Evolutionary conservation across 2,329 filamentous ascomycete species (phyloP), one percentile per base, ranked within the genome.

Genomic region (Trichoderma guizhouense): DNA sequence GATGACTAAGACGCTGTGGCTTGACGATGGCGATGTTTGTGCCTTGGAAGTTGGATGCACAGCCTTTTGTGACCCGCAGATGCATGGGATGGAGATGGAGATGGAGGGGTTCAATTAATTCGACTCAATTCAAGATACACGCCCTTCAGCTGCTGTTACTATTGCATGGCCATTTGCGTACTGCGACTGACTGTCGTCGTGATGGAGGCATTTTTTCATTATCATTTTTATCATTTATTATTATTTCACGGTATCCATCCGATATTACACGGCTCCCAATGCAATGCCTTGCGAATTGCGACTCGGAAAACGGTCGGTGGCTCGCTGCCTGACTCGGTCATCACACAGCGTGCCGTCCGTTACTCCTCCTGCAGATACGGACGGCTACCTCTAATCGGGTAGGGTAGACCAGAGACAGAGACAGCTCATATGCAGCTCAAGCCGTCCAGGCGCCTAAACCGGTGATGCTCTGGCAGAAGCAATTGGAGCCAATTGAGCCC

Each of bases 1-100:
- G 69, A 39, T 71, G 69, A 71, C 69, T 67, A 71, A 71, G 69
- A 28, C 34, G 12, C 6, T 71, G 69, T 71, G 69, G 69, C 69
- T 71, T 71, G 69, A 71, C 57, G 69, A 58, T 51, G 62, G 55
- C 67, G 39, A 60, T 39, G 28, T 62, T 34, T 66, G 30, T 67
- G 69, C 69, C 69, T 66, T 66, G 69, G 43, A 55, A 43, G 55
- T 66, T 66, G 69, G 32, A 55, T 32, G 55, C 69, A 61, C 53
- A 55, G 69, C 55, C 55, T 32, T 43, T 43, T 70, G 60, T 63
- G 66, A 39, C 66, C 55, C 57, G 39, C 39, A 39, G 11, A 4
- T 39, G 34, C 32, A 36, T 43, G 39, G 32, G 28, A 34, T 14
- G 21, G 32, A 21, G 28, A 12, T 60, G 58, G 58, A 18, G 32